These are phyloP conservation scores for Ophiocordyceps camponoti-saundersi DNA, from an alignment of 2,329 filamentous ascomycete genomes.

Conservation along the genomic window DNA sequence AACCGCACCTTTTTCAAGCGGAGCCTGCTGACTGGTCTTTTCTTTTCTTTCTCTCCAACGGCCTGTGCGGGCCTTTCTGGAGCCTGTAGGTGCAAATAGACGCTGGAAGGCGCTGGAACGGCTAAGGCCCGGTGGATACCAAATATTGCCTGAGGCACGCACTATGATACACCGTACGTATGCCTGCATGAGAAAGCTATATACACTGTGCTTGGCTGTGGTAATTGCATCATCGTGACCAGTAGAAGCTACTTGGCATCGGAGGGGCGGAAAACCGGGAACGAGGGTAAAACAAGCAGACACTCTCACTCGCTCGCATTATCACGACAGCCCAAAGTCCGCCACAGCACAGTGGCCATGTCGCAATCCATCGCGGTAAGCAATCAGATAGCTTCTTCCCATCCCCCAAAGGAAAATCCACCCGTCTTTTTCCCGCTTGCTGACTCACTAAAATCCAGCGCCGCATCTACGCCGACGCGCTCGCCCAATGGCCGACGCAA, in stretches of 20 bases:
- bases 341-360: constrained; percentile 9
- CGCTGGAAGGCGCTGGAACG: not conserved
- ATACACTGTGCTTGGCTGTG: not conserved
- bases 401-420: not conserved
- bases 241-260: too few species aligned
- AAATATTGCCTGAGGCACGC: not conserved
- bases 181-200: not conserved
- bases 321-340: not conserved
- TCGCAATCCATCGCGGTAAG: constrained; percentile 15
- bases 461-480: constrained; percentile 19
- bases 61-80: too few species aligned
- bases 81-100: too few species aligned
- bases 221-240: not conserved
- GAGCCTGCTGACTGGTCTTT: not conserved
- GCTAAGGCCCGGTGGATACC: not conserved
- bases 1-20: too few species aligned
- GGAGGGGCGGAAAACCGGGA: not conserved
- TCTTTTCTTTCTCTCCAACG: not conserved
- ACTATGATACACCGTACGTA: too few species aligned
- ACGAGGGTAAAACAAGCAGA: too few species aligned
- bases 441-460: constrained; percentile 12
- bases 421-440: not conserved
- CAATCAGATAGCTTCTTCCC: too few species aligned
- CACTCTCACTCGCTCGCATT: not conserved
- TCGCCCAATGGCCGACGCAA: constrained; percentile 45